Percentiles rank a stretch among this genome's conserved stretches.
phyloP scores from a whole-genome alignment of 2,329 filamentous ascomycete species.

The Neophaeococcomyces aloes region DNA sequence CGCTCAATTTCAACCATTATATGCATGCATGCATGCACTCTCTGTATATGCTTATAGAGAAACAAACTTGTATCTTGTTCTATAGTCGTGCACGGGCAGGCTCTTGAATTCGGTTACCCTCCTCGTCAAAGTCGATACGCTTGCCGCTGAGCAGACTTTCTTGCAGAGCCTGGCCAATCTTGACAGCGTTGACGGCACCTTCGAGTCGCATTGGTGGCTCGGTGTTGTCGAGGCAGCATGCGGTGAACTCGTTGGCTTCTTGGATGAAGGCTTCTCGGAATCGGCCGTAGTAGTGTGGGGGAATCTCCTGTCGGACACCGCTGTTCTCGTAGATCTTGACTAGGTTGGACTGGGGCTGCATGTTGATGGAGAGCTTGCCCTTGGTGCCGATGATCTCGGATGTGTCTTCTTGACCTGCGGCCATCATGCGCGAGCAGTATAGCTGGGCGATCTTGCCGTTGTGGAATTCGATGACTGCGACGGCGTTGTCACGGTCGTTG shows the following conservation, averaged over 20 bases:
- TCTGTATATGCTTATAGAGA: no score
- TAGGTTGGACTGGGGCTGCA: conserved; percentile 45
- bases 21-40: no score
- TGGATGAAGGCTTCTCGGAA: conserved; percentile 54
- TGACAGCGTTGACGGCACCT: conserved; percentile 46
- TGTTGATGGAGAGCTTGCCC: conserved; percentile 53
- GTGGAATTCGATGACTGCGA: conserved; percentile 56
- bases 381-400: conserved; percentile 58
- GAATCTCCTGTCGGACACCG: conserved; percentile 51
- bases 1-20: neutral
- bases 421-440: conserved; percentile 57
- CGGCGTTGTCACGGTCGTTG: conserved; percentile 52
- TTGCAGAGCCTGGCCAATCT: conserved; percentile 51
- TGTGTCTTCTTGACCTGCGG: conserved; percentile 53
- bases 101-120: conserved; percentile 33
- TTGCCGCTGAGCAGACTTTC: conserved; percentile 45
- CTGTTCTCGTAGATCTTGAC: conserved; percentile 45
- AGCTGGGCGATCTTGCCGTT: conserved; percentile 54
- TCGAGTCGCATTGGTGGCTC: conserved; percentile 46
- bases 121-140: conserved; percentile 51
- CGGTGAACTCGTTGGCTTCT: conserved; percentile 55
- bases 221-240: conserved; percentile 46
- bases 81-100: neutral
- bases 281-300: conserved; percentile 50
- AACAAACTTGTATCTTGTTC: no score